These are phyloP conservation scores for Trypanosoma lewisi DNA, from an alignment of 208 protist species.

Conservation along the genomic window DNA sequence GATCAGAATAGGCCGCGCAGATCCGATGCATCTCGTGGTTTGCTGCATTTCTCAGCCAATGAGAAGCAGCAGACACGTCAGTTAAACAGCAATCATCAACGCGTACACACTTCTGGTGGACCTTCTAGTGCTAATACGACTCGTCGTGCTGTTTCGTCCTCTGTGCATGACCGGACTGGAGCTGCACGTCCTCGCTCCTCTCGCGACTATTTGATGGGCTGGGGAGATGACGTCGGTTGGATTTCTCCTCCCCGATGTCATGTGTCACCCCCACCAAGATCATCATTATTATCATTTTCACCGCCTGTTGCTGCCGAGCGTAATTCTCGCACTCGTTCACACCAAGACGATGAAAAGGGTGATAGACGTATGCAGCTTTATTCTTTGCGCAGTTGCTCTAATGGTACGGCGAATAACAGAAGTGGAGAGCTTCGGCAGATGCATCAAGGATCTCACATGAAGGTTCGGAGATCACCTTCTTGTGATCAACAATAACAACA, in stretches of 20 bases:
- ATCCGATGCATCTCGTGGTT: too few species aligned
- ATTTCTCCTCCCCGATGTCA: conserved; percentile 2
- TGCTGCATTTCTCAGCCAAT: too few species aligned
- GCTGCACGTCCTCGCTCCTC: not conserved
- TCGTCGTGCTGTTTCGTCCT: not conserved
- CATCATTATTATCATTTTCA: not conserved
- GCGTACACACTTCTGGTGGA: too few species aligned
- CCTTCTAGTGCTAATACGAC: not conserved
- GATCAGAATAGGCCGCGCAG: too few species aligned
- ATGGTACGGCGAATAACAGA: not conserved
- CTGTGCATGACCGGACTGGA: not conserved
- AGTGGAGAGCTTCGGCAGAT: not conserved
- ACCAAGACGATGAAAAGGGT: not conserved
- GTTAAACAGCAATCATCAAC: too few species aligned
- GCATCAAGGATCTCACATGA: not conserved
- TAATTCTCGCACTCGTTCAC: not conserved
- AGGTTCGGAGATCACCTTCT: not conserved
- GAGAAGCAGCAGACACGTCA: too few species aligned
- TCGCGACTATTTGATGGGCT: not conserved
- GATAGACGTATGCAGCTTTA: not conserved
- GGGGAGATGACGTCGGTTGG: not conserved
- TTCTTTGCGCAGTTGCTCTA: not conserved
- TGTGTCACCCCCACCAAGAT: not conserved
- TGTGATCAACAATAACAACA: conserved; percentile 2
- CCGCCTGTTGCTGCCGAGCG: not conserved